phyloP scores from a whole-genome alignment of 2,329 filamentous ascomycete species.

The Bipolaris gigantea region DNA sequence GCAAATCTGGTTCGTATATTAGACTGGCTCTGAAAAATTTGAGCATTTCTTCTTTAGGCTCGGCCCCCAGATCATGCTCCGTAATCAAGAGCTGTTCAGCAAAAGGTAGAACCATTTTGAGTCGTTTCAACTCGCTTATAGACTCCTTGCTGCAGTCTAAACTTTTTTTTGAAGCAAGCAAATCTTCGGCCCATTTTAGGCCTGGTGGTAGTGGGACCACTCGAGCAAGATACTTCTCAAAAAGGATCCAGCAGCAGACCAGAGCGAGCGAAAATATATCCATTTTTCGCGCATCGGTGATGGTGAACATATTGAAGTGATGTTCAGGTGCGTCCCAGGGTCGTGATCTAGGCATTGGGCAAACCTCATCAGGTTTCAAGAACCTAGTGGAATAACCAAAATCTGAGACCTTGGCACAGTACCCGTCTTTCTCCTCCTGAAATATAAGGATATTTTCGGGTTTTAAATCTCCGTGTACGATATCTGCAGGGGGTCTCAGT shows the following conservation, averaged over 20 bases:
- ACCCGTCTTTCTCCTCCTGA: neutral
- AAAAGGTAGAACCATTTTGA: too few species aligned
- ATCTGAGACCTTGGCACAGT: neutral
- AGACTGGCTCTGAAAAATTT: too few species aligned
- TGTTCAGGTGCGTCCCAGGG: neutral
- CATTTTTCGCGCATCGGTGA: neutral
- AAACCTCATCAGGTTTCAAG: neutral
- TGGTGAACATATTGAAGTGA: neutral
- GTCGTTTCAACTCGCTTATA: too few species aligned
- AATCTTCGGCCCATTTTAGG: neutral
- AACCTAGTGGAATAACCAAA: neutral
- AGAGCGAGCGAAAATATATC: neutral
- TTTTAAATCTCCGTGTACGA: neutral
- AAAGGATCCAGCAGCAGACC: neutral
- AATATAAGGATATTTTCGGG: neutral
- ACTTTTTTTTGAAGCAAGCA: neutral
- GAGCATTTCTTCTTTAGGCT: too few species aligned
- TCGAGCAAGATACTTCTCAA: neutral
- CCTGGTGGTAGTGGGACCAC: neutral
- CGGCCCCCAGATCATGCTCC: too few species aligned
- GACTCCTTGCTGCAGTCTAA: too few species aligned
- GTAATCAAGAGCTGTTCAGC: too few species aligned
- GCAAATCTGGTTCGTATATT: too few species aligned
- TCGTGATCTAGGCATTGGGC: neutral
- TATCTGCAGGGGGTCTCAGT: neutral